phyloP scores from a whole-genome alignment of 2,329 filamentous ascomycete species.

The Didymella keratinophila region DNA sequence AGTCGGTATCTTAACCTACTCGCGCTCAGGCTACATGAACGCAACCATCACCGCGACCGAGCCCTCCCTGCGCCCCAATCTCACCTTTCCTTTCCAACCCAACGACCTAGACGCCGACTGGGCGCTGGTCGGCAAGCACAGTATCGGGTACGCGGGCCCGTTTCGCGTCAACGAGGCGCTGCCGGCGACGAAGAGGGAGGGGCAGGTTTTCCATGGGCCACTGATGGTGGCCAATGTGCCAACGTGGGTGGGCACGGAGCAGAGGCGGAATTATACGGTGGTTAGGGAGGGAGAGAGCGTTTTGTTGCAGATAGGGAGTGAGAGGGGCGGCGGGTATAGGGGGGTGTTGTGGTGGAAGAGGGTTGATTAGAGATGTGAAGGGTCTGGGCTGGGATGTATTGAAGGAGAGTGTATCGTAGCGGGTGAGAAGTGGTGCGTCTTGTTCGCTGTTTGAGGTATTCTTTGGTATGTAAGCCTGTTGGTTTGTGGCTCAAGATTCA shows the following conservation, averaged over 20 bases:
- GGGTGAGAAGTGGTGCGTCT: no score
- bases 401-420: no score
- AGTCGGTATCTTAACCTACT: slow-evolving; percentile 41
- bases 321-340: slow-evolving; percentile 31
- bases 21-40: slow-evolving; percentile 34
- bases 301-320: slow-evolving; percentile 36
- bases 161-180: slow-evolving; percentile 26
- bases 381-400: no score
- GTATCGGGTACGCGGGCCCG: slow-evolving; percentile 39
- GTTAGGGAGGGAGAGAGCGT: slow-evolving; percentile 26
- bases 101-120: slow-evolving; percentile 37
- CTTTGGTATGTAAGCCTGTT: no score
- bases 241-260: slow-evolving; percentile 30
- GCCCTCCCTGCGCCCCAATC: slow-evolving; percentile 28
- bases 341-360: slow-evolving; percentile 38
- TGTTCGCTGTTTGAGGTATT: no score
- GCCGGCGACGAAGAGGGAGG: slow-evolving; percentile 27
- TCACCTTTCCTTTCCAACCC: slow-evolving; percentile 34
- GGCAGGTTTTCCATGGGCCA: slow-evolving; percentile 41
- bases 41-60: slow-evolving; percentile 41
- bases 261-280: slow-evolving; percentile 37
- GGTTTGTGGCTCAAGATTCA: no score
- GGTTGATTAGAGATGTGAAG: slow-evolving; percentile 22
- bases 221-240: slow-evolving; percentile 38
- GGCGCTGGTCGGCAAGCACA: slow-evolving; percentile 42